Conservation (phyloP, 1,284 basidiomycete species). For the Termitomyces sp. region DNA sequence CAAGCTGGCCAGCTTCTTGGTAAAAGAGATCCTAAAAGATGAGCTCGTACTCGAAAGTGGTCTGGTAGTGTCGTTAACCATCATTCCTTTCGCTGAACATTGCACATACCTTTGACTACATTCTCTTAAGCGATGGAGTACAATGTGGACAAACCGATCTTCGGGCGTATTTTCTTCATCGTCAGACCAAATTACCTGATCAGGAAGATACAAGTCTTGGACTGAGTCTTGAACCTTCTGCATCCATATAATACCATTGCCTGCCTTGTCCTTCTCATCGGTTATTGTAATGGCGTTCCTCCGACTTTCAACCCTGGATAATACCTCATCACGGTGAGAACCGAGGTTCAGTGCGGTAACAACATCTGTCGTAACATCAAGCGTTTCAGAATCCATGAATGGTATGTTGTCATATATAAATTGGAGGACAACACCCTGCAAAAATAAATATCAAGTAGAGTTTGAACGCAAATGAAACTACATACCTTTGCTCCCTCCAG, state of each 20-base stretch:
- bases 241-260: conserved; percentile 24
- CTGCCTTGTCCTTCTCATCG: neutral
- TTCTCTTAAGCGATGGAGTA: conserved; percentile 33
- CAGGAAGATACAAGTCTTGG: conserved; percentile 36
- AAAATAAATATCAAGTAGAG: neutral
- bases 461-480: conserved; percentile 25
- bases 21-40: conserved; percentile 29
- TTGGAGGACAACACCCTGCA: conserved; percentile 19
- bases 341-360: conserved; percentile 10
- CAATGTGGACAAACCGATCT: conserved; percentile 29
- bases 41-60: conserved; percentile 29
- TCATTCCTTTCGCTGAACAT: neutral
- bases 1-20: conserved; percentile 33
- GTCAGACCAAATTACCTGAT: conserved; percentile 43
- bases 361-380: conserved; percentile 12
- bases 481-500: conserved; percentile 30
- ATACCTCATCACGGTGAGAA: conserved; percentile 5
- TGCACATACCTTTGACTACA: conserved; percentile 38
- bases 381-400: conserved; percentile 14
- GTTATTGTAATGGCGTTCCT: neutral
- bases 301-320: conserved; percentile 13
- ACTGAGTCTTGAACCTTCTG: conserved; percentile 26
- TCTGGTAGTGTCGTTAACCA: conserved; percentile 22
- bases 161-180: conserved; percentile 36
- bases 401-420: conserved; percentile 20